Evolutionary conservation across 2,329 filamentous ascomycete genomes (phyloP).

Genomic region (Talaromyces sp.): DNA sequence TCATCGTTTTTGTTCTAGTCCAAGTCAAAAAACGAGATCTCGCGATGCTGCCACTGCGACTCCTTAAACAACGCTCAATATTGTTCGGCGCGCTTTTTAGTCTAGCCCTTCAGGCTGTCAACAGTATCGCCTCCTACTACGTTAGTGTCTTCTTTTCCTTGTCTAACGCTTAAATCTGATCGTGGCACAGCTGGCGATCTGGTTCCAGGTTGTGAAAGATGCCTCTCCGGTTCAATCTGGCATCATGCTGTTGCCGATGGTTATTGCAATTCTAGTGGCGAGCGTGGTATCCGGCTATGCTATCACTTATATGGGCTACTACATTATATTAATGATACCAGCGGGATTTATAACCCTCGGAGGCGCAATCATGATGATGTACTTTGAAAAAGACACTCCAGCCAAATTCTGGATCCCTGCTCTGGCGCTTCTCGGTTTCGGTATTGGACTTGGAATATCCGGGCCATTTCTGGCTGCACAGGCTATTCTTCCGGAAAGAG

Average conservation of each 20-base stretch:
- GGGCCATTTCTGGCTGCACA: constrained; percentile 19
- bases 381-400: constrained; percentile 26
- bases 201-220: constrained; percentile 39
- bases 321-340: constrained; percentile 26
- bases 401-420: constrained; percentile 24
- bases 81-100: background rate
- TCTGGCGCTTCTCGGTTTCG: constrained; percentile 23
- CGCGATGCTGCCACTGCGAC: background rate
- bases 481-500: constrained; percentile 23
- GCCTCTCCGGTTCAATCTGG: constrained; percentile 34
- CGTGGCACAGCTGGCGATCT: constrained; percentile 22
- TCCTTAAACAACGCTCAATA: background rate
- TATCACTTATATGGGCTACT: constrained; percentile 27
- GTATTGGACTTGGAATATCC: constrained; percentile 21
- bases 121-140: background rate
- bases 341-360: constrained; percentile 26
- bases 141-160: background rate
- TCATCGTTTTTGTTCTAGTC: background rate
- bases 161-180: constrained; percentile 20
- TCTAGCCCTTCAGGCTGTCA: background rate
- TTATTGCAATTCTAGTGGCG: constrained; percentile 31
- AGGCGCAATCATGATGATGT: constrained; percentile 31
- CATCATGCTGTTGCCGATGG: constrained; percentile 41
- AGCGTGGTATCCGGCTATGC: constrained; percentile 27
- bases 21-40: background rate